These are phyloP conservation scores for Ormosia semicastrata DNA, from an alignment of 306 rosid genomes.

Conservation along the genomic window DNA sequence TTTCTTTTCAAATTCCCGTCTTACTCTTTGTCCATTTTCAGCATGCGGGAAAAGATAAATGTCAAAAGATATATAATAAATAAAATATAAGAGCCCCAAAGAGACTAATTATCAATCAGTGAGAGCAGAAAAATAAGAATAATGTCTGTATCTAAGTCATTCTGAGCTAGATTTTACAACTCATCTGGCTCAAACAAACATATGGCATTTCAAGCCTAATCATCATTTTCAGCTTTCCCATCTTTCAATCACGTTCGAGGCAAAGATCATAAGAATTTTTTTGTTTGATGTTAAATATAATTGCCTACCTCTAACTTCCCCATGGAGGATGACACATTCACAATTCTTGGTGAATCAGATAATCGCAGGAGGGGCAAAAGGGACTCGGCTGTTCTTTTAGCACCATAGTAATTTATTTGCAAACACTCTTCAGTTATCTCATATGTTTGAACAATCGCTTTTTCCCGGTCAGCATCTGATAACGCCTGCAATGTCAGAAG, in stretches of 20 bases:
- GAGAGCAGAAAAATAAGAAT: not conserved
- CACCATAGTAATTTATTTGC: constrained; percentile 37
- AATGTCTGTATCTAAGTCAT: not conserved
- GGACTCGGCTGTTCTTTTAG: constrained; percentile 32
- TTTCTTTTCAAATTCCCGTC: too few relatives aligned
- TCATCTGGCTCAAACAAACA: not conserved
- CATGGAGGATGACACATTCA: constrained; percentile 41
- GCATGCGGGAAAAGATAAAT: too few relatives aligned
- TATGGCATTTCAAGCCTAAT: not conserved
- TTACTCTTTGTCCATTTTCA: not conserved
- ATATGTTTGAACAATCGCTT: constrained; percentile 15
- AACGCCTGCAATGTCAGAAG: constrained; percentile 21
- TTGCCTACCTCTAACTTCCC: constrained; percentile 42
- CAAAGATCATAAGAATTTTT: not conserved
- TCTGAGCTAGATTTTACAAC: not conserved
- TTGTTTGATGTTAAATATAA: not conserved
- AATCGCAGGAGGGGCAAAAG: constrained; percentile 39
- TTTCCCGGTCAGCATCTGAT: constrained; percentile 4
- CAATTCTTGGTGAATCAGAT: constrained; percentile 46
- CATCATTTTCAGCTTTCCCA: not conserved
- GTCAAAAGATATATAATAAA: too few relatives aligned
- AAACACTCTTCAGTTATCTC: constrained; percentile 50
- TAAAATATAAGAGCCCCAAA: too few relatives aligned
- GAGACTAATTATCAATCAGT: not conserved
- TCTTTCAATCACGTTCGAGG: not conserved